Base-by-base conservation (phyloP, 2,329 filamentous ascomycete genomes). In the Onygenales sp. region DNA sequence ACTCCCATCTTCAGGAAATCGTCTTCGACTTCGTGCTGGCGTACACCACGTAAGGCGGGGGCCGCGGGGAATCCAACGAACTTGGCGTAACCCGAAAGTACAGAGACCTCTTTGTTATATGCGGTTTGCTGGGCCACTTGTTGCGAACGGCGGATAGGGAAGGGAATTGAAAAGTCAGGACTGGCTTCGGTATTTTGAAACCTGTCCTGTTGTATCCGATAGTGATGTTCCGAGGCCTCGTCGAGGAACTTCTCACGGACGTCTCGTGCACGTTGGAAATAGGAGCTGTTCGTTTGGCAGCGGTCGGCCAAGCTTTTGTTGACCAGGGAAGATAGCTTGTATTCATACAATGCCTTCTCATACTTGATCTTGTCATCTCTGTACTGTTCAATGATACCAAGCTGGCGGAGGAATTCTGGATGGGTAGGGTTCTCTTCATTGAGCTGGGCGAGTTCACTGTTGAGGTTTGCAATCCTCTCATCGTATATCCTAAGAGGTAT, bases 21-120 rank as follows among this genome's bases (percentile, higher is more conserved):
- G 49, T 92, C 86, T 53, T 95, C 89, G 46, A 93, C 72, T 64
- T 96, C 89, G 9, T 80, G 75, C 21, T 79, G 70, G 39, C 85
- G 84, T 31, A 88, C 87, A 43, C 87, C 80, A 54, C 78, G 78
- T 71, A 98, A 85, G 36, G 87, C 79, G 17, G 93, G 93, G n/a
- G 91, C 93, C 35, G 92, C 91, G 38, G 93, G 93, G 71, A 98
- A 98, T 27, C 93, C 93, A 64, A 95, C 85, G 67, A 96, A 91
- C 72, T 96, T 97, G 38, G 92, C 91, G 50, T 97, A 79, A 39
- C 92, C 92, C 5, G 91, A 85, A 54, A 98, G 75, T 32, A 96
- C 83, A 0, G 91, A 95, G 4, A 98, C 91, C 68, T 98, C 93
- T 59, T 86, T 87, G 68, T 95, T 97, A 74, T 97, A 97, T 46